Conservation (phyloP, 2,329 filamentous ascomycete genomes). For the Xylaria sp. region DNA sequence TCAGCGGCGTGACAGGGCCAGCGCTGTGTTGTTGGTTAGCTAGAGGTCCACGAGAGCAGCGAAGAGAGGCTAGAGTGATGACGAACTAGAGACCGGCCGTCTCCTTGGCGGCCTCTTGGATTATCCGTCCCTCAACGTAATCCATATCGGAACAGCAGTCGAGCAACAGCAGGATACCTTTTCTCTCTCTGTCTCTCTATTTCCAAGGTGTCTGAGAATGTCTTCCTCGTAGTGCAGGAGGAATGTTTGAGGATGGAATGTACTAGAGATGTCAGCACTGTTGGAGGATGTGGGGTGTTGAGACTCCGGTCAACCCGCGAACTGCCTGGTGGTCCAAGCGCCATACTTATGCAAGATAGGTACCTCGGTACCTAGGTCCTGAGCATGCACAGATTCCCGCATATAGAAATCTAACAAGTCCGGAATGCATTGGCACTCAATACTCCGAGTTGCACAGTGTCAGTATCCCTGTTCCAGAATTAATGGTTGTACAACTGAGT, state of each 20-base stretch:
- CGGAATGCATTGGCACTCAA: no score
- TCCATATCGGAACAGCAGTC: slow-evolving; percentile 52
- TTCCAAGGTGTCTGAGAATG: neutral
- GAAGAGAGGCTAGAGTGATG: neutral
- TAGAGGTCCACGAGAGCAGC: neutral
- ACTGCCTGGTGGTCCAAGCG: slow-evolving; percentile 8
- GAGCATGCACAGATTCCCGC: no score
- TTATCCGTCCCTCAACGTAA: slow-evolving; percentile 62
- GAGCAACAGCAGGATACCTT: no score
- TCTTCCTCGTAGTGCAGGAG: neutral
- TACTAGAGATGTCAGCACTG: no score
- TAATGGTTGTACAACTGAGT: no score
- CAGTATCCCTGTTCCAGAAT: no score
- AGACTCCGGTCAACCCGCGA: slow-evolving; percentile 2
- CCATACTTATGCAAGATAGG: no score
- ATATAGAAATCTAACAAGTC: no score
- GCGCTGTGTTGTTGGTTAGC: slow-evolving; percentile 39
- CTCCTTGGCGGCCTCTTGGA: slow-evolving; percentile 57
- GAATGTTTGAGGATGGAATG: neutral
- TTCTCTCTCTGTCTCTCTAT: neutral
- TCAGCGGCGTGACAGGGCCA: slow-evolving; percentile 64
- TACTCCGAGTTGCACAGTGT: no score
- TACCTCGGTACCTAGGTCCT: no score
- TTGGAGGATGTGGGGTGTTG: slow-evolving; percentile 19
- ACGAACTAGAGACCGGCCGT: slow-evolving; percentile 24